phyloP scores from a whole-genome alignment of 768 basidiomycete species.

The Suillus subaureus region DNA sequence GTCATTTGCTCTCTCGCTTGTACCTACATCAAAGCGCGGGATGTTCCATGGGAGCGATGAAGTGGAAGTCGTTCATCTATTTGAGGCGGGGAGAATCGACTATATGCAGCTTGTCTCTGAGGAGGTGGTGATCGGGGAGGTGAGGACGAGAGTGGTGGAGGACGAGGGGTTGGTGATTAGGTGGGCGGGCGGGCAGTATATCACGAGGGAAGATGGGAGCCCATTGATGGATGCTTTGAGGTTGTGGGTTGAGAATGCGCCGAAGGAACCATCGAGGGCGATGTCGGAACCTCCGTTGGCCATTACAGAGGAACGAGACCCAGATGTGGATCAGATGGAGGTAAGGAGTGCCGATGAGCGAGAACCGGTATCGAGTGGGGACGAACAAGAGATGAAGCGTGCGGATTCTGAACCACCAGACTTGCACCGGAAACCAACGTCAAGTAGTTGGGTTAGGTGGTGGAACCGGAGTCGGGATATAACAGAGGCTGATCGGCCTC shows the following conservation, averaged over 20 bases:
- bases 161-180: constrained; percentile 72
- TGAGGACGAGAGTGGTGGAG: constrained; percentile 45
- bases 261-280: constrained; percentile 14
- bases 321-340: constrained; percentile 23
- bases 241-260: constrained; percentile 46
- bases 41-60: constrained; percentile 43
- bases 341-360: constrained; percentile 10
- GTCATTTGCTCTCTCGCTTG: constrained; percentile 76
- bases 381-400: constrained; percentile 36
- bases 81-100: constrained; percentile 63
- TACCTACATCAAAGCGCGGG: constrained; percentile 34
- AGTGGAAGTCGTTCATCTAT: constrained; percentile 54
- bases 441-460: constrained; percentile 84
- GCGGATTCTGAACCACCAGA: constrained; percentile 40
- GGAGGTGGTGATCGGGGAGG: constrained; percentile 27
- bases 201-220: constrained; percentile 74
- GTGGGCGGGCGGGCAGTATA: constrained; percentile 75
- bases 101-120: constrained; percentile 70
- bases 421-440: constrained; percentile 46
- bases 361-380: constrained; percentile 27
- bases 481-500: constrained; percentile 21
- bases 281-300: constrained; percentile 10
- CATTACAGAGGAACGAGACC: constrained; percentile 32
- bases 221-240: constrained; percentile 75
- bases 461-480: constrained; percentile 67